Base-by-base conservation (phyloP, 208 protist species). In the Leishmania gerbilli region DNA sequence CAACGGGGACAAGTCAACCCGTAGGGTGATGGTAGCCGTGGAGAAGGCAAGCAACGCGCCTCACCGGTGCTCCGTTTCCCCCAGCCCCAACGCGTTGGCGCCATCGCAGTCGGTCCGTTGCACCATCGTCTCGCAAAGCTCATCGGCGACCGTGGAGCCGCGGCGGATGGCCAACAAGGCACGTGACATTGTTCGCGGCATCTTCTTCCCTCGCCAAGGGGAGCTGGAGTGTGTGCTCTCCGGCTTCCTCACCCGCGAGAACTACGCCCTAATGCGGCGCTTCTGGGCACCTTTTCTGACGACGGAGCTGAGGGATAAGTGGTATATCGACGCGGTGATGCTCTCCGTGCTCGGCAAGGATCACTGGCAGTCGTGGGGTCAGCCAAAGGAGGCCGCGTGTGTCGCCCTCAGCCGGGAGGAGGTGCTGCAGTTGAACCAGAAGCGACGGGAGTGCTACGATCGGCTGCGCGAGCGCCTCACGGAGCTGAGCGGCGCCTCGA, bases 261-360 rank as follows among this genome's bases (percentile, higher is more conserved):
- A 83, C 62, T 90, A 87, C 75, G n/a, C 77, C 1, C 45, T 58
- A 7, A 77, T 90, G 80, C 84, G 82, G 31, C 42, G 76, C 51
- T 88, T 85, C 76, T 79, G 88, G 74, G 72, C 34, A 2, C 56
- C 75, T 19, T 92, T 92, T 42, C 64, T 89, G n/a, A 67, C 11
- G 4, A 71, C 75, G 9, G 81, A 86, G 17, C 79, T 85, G 78
- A 74, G 79, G 1, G 85, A 88, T 19, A 82, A 80, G 81, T 92
- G 89, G 89, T 89, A 84, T 79, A 53, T 92, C 2, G 89, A 90
- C 79, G 84, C 77, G 21, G 81, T 85, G 31, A 90, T 87, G 87
- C 81, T 90, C 15, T 82, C 82, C n/a, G 82, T 88, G 31, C 79
- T 92, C 11, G 89, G 85, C 56, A 79, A 82, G 27, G 81, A 86